These are phyloP conservation scores for Euryodendron excelsum DNA, from an alignment of 148 eudicot genomes.

Conservation along the genomic window DNA sequence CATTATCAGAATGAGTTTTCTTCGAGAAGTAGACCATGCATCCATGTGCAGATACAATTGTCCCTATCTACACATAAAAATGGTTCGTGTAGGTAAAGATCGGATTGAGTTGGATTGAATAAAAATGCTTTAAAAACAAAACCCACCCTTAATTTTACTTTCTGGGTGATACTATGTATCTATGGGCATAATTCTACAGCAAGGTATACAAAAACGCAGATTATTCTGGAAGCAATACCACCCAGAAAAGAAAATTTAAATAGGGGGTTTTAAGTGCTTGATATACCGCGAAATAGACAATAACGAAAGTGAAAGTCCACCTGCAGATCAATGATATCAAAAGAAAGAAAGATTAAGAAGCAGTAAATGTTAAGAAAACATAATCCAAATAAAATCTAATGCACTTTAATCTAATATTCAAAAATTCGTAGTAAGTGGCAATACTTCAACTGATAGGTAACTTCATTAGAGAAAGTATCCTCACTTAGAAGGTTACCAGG, in stretches of 20 bases:
- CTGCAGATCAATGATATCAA: constrained; percentile 33
- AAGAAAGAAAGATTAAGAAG: neutral
- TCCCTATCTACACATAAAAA: constrained; percentile 38
- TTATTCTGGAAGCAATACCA: too few species aligned
- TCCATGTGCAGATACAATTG: constrained; percentile 46
- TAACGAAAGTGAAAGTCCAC: constrained; percentile 69
- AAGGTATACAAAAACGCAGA: neutral
- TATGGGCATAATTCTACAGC: neutral
- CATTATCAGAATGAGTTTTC: neutral
- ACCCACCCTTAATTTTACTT: too few species aligned
- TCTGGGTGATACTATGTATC: too few species aligned
- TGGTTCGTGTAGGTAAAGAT: constrained; percentile 7
- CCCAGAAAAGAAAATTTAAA: too few species aligned
- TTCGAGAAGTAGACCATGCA: constrained; percentile 37
- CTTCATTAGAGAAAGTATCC: too few species aligned
- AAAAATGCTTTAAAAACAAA: too few species aligned
- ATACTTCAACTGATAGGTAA: too few species aligned
- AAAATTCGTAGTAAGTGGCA: too few species aligned
- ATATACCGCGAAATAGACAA: constrained; percentile 68
- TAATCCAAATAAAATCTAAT: too few species aligned
- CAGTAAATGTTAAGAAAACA: neutral
- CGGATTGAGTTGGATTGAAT: neutral
- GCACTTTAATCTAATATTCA: too few species aligned
- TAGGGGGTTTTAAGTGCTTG: too few species aligned
- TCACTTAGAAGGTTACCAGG: too few species aligned